phyloP scores from a whole-genome alignment of 805 yeast species.

The Kazachstania africana region DNA sequence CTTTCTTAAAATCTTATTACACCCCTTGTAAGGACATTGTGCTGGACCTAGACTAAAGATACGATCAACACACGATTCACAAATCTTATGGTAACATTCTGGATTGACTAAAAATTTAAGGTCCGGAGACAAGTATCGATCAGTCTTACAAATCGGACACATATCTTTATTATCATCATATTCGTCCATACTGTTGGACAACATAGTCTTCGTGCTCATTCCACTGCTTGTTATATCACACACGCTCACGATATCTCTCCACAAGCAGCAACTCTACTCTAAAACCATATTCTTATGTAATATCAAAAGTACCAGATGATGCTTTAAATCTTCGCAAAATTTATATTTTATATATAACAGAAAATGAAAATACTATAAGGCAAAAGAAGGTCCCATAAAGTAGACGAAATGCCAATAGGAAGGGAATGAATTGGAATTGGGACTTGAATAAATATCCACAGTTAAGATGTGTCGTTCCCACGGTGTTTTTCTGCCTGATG shows the following conservation, averaged over 20 bases:
- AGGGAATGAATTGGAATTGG: background rate
- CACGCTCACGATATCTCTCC: too few relatives aligned
- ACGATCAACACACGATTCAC: slow-evolving; percentile 93
- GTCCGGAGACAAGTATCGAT: slow-evolving; percentile 84
- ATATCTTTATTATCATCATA: slow-evolving; percentile 57
- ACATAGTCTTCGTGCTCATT: slow-evolving; percentile 1
- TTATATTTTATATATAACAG: too few relatives aligned
- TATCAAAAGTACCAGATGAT: too few relatives aligned
- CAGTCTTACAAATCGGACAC: slow-evolving; percentile 97
- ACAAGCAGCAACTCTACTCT: too few relatives aligned
- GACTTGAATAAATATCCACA: background rate
- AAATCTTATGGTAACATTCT: slow-evolving; percentile 95
- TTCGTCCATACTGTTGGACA: slow-evolving; percentile 21
- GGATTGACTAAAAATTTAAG: slow-evolving; percentile 89
- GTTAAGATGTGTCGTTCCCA: slow-evolving; percentile 1
- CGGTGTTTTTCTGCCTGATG: slow-evolving; percentile 1
- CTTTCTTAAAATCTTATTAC: slow-evolving; percentile 78
- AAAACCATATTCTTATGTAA: too few relatives aligned
- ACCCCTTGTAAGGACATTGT: slow-evolving; percentile 87
- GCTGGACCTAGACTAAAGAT: slow-evolving; percentile 92
- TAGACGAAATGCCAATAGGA: too few relatives aligned
- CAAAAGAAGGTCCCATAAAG: too few relatives aligned
- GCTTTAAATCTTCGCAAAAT: too few relatives aligned
- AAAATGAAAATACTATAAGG: too few relatives aligned
- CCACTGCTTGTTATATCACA: background rate